Base-by-base conservation (phyloP, 2,329 filamentous ascomycete genomes). In the Akanthomyces dipterigenus region DNA sequence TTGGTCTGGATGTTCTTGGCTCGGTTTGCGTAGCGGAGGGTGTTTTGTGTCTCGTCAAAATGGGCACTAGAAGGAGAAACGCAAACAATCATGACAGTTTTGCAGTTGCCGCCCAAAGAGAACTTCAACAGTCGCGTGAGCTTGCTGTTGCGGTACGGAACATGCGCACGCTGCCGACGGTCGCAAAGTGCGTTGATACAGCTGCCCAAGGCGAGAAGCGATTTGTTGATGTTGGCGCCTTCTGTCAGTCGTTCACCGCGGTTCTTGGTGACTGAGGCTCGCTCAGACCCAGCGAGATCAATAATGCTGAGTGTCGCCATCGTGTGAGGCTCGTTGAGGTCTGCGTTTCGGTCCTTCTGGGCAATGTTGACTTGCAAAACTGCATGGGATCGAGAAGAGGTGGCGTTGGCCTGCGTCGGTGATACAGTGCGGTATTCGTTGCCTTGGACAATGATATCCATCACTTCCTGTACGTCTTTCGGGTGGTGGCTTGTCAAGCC, bases 1-100 rank as follows among this genome's bases (percentile, higher is more conserved):
- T 99, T 99, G 63, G 95, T 99, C 78, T 98, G 96, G 71, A 99
- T 99, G 70, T 99, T 99, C 84, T 99, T 99, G 63, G 95, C 95
- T 67, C 95, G 85, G 75, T 99, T 98, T 55, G 95, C 95, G 70
- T 99, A 99, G 68, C 96, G 90, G 20, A 99, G 81, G 0, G 95
- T 99, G 74, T 99, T 99, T 70, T 99, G 95, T 0, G 93, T 97
- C 76, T 99, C 95, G 73, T 99, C 95, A 68, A 95, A 99, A 75
- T 99, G 95, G 5, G 90, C 89, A 70, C 95, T 98, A 1, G 92
- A 97, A 1, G 95, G 95, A 67, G 93, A 97, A 59, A 99, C 91
- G 70, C 95, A 99, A 28, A 99, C 95, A 73, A 99, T 98, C 95
- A 99, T 99, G 72, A 99, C 95, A 0, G 95, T 99, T 76, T 93